A percentile compares a stretch with the other conserved stretches of the same genome.
phyloP scores from a whole-genome alignment of 73 alveolate genomes.

The Tetrahymena malaccensis region DNA sequence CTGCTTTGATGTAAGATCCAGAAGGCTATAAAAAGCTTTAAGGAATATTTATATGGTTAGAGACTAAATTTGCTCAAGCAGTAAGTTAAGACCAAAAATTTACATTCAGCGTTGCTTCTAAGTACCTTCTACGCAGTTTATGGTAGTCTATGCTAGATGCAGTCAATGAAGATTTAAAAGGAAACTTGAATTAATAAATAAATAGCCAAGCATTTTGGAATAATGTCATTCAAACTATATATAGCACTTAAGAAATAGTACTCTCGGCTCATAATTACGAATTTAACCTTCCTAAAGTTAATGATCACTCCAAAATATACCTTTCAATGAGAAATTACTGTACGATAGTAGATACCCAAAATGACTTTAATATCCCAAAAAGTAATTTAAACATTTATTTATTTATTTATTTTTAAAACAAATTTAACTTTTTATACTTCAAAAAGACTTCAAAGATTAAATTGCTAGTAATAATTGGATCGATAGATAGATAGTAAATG shows the following conservation, averaged over 20 bases:
- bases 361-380: background rate
- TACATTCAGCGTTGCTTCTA: background rate
- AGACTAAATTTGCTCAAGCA: background rate
- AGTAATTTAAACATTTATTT: background rate
- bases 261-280: background rate
- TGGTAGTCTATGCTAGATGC: background rate
- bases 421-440: background rate
- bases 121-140: background rate
- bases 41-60: background rate
- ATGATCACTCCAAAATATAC: background rate
- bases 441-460: background rate
- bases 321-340: background rate
- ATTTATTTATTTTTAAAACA: background rate
- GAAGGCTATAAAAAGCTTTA: background rate
- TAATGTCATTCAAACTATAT: background rate
- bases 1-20: background rate
- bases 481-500: background rate
- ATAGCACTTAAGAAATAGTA: background rate
- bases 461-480: background rate
- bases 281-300: background rate
- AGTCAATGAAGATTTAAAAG: background rate
- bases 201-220: background rate
- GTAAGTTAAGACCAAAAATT: background rate
- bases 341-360: background rate
- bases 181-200: background rate